A percentile compares a stretch with the other conserved stretches of the same genome.
Evolutionary conservation across 2,329 filamentous ascomycete genomes (phyloP).

Genomic region (Claviceps sp.): DNA sequence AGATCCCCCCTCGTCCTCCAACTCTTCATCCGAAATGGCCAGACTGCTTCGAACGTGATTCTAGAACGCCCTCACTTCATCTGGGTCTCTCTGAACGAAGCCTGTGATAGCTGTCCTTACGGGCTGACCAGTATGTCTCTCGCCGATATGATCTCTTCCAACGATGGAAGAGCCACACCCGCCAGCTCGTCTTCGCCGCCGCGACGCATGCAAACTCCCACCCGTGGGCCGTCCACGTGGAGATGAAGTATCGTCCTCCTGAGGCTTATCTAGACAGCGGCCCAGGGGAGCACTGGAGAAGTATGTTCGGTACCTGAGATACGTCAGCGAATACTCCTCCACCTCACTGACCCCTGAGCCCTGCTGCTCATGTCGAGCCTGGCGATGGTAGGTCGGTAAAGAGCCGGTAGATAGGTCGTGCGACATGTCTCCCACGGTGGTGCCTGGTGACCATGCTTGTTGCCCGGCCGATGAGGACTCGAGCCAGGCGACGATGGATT

Average conservation of each 20-base stretch:
- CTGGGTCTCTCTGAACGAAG: conserved; percentile 8
- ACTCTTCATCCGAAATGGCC: conserved; percentile 18
- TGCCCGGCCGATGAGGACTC: conserved; percentile 12
- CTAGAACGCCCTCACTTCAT: conserved; percentile 20
- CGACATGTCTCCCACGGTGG: background rate
- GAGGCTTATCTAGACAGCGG: conserved; percentile 16
- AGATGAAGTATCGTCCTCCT: background rate
- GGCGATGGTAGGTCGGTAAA: background rate
- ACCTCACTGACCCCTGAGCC: conserved; percentile 7
- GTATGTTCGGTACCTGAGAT: conserved; percentile 20
- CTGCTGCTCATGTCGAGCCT: background rate
- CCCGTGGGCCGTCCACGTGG: background rate
- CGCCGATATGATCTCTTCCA: background rate
- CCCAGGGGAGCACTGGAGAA: conserved; percentile 17
- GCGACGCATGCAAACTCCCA: background rate
- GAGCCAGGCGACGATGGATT: conserved; percentile 20
- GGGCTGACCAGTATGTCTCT: too few relatives aligned
- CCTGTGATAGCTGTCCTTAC: background rate
- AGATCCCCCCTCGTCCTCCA: conserved; percentile 7
- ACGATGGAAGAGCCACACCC: too few relatives aligned
- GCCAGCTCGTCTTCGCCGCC: background rate
- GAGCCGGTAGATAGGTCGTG: conserved; percentile 4
- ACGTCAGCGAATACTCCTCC: conserved; percentile 19
- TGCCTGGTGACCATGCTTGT: conserved; percentile 1
- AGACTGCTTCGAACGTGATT: conserved; percentile 16